Percentiles rank a stretch among this genome's conserved stretches.
phyloP scores from a whole-genome alignment of 352 stramenopile genomes.

The Phytophthora constricta region DNA sequence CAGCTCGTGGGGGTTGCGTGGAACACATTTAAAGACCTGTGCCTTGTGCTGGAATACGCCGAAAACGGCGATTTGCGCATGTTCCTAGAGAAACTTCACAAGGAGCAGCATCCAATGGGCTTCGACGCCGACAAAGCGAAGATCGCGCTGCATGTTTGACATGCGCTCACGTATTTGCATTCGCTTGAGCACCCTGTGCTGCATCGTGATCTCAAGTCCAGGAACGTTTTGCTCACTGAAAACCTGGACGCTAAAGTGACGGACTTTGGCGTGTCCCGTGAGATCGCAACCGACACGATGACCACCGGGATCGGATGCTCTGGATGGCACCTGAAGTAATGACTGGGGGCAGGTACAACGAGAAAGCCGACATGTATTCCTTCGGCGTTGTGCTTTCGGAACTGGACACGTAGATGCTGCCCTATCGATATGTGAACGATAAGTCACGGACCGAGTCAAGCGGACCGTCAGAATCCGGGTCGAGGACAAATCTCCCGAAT shows the following conservation, averaged over 20 bases:
- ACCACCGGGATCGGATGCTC: not conserved
- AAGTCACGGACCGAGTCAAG: not conserved
- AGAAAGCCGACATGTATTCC: not conserved
- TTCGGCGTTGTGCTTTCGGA: constrained; percentile 1
- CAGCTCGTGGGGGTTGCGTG: constrained; percentile 25
- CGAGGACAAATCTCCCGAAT: not conserved
- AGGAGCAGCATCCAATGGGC: not conserved
- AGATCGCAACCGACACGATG: constrained; percentile 1
- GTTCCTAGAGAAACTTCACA: constrained; percentile 8
- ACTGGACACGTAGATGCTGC: constrained; percentile 2
- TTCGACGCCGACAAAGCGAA: not conserved
- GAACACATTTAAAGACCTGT: constrained; percentile 24
- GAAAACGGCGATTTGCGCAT: constrained; percentile 27
- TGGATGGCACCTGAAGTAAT: constrained; percentile 1
- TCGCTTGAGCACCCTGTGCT: not conserved
- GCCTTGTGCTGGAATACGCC: constrained; percentile 27
- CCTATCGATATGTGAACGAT: not conserved
- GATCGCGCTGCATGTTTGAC: not conserved
- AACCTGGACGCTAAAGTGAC: not conserved
- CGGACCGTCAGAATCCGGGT: not conserved
- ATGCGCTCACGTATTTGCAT: not conserved
- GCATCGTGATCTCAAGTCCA: not conserved
- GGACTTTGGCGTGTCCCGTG: not conserved
- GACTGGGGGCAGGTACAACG: constrained; percentile 3
- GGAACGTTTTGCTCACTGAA: not conserved